These are phyloP conservation scores for Suillus cothurnatus DNA, from an alignment of 768 basidiomycete species.

Conservation along the genomic window DNA sequence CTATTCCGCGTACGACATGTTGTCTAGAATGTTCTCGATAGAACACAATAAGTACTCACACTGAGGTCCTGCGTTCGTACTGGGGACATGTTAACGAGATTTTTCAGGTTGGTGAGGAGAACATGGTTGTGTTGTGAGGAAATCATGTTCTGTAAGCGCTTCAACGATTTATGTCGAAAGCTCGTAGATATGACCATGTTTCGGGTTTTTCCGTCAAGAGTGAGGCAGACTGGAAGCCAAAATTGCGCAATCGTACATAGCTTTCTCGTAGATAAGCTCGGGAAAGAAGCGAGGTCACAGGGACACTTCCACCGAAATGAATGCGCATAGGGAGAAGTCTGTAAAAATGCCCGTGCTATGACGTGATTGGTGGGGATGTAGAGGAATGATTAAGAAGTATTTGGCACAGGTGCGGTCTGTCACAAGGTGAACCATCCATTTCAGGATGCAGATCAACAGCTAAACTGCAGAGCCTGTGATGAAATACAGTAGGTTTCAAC, in stretches of 20 bases:
- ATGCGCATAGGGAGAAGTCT: conserved; percentile 11
- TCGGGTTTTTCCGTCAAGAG: background rate
- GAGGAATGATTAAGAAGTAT: background rate
- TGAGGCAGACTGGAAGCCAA: conserved; percentile 20
- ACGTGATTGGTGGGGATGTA: conserved; percentile 27
- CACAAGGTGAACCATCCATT: background rate
- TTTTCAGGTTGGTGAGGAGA: background rate
- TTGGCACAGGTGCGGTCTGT: background rate
- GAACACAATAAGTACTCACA: background rate
- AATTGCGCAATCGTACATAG: conserved; percentile 15
- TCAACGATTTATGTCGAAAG: background rate
- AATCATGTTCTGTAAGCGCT: background rate
- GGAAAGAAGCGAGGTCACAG: conserved; percentile 18
- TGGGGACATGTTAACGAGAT: background rate
- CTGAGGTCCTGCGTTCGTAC: background rate
- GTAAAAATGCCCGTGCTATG: conserved; percentile 17
- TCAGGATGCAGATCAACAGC: background rate
- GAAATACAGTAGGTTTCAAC: conserved; percentile 8
- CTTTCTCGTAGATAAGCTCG: conserved; percentile 6
- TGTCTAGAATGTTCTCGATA: background rate
- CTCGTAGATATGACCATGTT: background rate
- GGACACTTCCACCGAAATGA: conserved; percentile 19
- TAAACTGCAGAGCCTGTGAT: background rate
- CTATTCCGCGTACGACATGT: background rate
- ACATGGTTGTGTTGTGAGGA: background rate